phyloP scores from a whole-genome alignment of 2,329 filamentous ascomycete genomes.

The Graphilbum fragrans region DNA sequence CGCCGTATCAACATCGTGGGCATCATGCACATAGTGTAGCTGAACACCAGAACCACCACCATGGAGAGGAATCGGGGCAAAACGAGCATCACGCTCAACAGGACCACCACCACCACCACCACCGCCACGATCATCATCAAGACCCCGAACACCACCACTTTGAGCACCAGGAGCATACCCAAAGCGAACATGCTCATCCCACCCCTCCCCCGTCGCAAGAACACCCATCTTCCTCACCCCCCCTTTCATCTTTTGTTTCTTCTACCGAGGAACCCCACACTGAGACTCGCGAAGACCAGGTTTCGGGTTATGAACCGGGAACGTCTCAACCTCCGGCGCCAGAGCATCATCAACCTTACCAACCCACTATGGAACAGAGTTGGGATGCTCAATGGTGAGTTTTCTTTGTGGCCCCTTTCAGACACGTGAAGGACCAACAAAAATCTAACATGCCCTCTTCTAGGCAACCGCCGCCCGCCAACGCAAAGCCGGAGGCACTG shows the following conservation, averaged over 20 bases:
- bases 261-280: constrained; percentile 29
- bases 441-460: constrained; percentile 10
- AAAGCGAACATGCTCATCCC: constrained; percentile 10
- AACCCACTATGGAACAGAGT: constrained; percentile 17
- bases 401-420: neutral
- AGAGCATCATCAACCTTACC: constrained; percentile 19
- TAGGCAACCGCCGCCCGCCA: constrained; percentile 49
- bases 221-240: constrained; percentile 13
- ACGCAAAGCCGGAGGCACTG: constrained; percentile 72
- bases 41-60: no score
- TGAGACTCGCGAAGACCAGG: constrained; percentile 33
- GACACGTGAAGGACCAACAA: no score
- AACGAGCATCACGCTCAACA: no score
- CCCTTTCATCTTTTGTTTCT: constrained; percentile 20
- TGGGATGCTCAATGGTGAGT: constrained; percentile 45
- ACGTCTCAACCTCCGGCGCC: constrained; percentile 24
- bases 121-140: neutral
- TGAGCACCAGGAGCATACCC: neutral
- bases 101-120: neutral
- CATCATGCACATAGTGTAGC: no score
- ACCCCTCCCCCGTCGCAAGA: constrained; percentile 3
- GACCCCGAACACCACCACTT: neutral
- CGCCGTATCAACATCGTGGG: no score
- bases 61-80: no score
- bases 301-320: constrained; percentile 16